Base-by-base conservation (phyloP, 2,329 filamentous ascomycete genomes). In the Aspergillus pseudoviridinutans region DNA sequence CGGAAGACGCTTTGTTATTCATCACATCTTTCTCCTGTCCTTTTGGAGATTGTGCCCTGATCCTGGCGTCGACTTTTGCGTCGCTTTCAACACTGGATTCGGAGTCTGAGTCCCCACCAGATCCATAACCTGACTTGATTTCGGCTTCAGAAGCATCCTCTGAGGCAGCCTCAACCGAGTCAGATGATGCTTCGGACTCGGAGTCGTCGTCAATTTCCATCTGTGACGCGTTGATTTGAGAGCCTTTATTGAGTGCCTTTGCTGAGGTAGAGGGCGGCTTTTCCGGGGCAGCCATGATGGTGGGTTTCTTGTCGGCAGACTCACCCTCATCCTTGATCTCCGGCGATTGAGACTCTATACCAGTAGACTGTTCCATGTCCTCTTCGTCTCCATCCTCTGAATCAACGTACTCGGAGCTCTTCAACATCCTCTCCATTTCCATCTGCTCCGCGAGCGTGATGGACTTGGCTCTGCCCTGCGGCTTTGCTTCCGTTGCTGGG, bases 341-440 rank as follows among this genome's bases (percentile, higher is more conserved):
- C 20, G 53, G 35, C 9, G 53, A 25, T 9, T 38, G n/a, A 35
- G 53, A 41, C 17, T 6, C 27, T 44, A n/a, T 14, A 14, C 20
- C 44, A 8, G 10, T 4, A 4, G 44, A 24, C 10, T 14, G 22
- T 25, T 47, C 44, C 12, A 24, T 3, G 6, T 47, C 44, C 10
- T 24, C 24, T 47, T 47, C 44, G 24, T 46, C 50, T 38, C 54
- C 56, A 20, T 57, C 54, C 7, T 59, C 59, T 12, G 57, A 61
- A 29, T 66, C 59, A 1, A 55, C 59, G 29, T 55, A 58, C 17
- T 27, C 51, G 2, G 58, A 24, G 42, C 56, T 62, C 20, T 54
- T 53, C 32, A 35, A 61, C 4, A 32, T 14, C 28, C 9, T 51
- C 50, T 25, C 29, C 50, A 51, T 22, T 17, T 51, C 50, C 50